Base-by-base conservation (phyloP, 2,329 filamentous ascomycete species). In the Talaromyces funiculosus region DNA sequence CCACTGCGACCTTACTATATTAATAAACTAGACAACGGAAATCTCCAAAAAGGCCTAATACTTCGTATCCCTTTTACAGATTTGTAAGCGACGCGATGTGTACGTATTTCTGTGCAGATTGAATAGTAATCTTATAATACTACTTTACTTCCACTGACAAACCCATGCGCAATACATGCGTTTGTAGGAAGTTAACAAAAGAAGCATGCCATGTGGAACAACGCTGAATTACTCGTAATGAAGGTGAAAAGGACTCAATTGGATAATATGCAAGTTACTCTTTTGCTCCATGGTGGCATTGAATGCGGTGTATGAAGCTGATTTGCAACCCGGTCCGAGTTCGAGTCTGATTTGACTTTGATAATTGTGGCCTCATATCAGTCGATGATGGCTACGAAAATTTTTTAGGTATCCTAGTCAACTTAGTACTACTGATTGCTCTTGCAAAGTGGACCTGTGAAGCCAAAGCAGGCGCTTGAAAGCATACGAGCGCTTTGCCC, bases 401-500 rank as follows among this genome's bases (percentile, higher is more conserved):
- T 2, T 45, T 45, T 45, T 45, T 10, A 26, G 16, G 42, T 26
- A 24, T 26, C 22, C 16, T 8, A 26, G 42, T 12, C 5, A 45
- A 6, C 26, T 26, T 26, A n/a, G 12, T 10, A 24, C 4, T 45
- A 24, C 24, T 45, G 12, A 45, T 45, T 45, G 20, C 16, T 26
- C 9, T 40, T 20, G 31, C 12, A 33, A 33, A 12, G 1, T 10
- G 31, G n/a, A n/a, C n/a, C n/a, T n/a, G 35, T 54, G 51, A 35
- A 54, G 51, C 35, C 51, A 54, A 22, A 38, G 20, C 12, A 18
- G 33, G 7, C 84, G 84, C 0, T 71, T 88, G n/a, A 66, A 66
- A 16, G 84, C 84, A 1, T 86, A 85, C 64, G 84, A 88, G 68
- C 63, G 67, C 9, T 66, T 69, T 10, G 67, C 82, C 0, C 68